phyloP scores from a whole-genome alignment of 2,329 filamentous ascomycete species.

The Orbilia quercus region DNA sequence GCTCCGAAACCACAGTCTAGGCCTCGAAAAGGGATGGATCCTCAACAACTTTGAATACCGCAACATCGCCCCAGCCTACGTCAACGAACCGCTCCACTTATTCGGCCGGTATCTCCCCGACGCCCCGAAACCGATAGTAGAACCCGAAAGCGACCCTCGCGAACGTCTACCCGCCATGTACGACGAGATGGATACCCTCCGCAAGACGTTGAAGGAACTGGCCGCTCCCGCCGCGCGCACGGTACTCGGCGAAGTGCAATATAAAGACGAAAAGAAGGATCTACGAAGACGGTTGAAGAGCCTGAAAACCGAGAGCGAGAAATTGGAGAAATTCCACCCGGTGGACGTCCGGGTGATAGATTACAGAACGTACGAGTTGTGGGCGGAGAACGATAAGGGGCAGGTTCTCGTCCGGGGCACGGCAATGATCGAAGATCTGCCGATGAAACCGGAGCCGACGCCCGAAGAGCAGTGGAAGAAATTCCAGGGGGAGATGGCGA shows the following conservation, averaged over 20 bases:
- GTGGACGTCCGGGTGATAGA: conserved; percentile 37
- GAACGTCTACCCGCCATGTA: conserved; percentile 37
- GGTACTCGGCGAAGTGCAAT: background rate
- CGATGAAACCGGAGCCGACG: conserved; percentile 32
- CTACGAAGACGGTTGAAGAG: conserved; percentile 4
- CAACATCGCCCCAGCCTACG: conserved; percentile 84
- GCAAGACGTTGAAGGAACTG: conserved; percentile 20
- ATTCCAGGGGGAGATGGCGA: conserved; percentile 46
- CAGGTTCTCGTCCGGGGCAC: conserved; percentile 41
- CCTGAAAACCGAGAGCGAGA: conserved; percentile 20
- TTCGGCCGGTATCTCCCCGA: conserved; percentile 69
- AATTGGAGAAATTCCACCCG: conserved; percentile 44
- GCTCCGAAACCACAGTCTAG: conserved; percentile 69
- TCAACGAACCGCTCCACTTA: conserved; percentile 75
- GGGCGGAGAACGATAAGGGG: conserved; percentile 50
- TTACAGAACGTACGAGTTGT: conserved; percentile 42
- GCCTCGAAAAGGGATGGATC: conserved; percentile 58
- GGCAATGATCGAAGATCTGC: conserved; percentile 42
- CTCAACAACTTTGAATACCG: conserved; percentile 77
- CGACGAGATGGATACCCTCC: conserved; percentile 41
- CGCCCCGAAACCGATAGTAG: conserved; percentile 9
- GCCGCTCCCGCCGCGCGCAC: too few relatives aligned
- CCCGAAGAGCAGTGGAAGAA: conserved; percentile 54
- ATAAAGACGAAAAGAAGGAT: conserved; percentile 1
- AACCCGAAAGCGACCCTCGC: conserved; percentile 25